Percentiles rank a stretch among this genome's conserved stretches.
Evolutionary conservation across 2,329 filamentous ascomycete genomes (phyloP).

Genomic region (Sphaerulina populicola): DNA sequence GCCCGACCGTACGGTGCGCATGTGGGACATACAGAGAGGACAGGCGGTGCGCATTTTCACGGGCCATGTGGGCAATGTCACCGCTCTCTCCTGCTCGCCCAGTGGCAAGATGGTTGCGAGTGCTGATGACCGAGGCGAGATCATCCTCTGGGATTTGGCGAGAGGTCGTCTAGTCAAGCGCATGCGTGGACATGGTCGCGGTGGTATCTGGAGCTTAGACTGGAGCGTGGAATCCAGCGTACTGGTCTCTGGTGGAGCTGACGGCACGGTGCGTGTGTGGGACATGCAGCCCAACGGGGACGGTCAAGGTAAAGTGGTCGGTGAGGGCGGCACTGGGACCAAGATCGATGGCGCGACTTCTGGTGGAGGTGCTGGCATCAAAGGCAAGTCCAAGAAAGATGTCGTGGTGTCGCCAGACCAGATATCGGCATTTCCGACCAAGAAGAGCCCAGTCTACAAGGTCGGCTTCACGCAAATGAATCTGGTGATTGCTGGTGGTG

Average conservation of each 20-base stretch:
- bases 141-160: slow-evolving; percentile 89
- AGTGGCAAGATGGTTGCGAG: slow-evolving; percentile 87
- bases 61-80: slow-evolving; percentile 82
- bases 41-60: slow-evolving; percentile 84
- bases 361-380: slow-evolving; percentile 27
- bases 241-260: slow-evolving; percentile 80
- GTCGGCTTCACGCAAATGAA: slow-evolving; percentile 95
- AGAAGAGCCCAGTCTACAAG: slow-evolving; percentile 90
- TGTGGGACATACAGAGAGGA: slow-evolving; percentile 91
- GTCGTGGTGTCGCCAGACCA: slow-evolving; percentile 86
- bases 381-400: slow-evolving; percentile 74
- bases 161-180: slow-evolving; percentile 80
- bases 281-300: slow-evolving; percentile 58
- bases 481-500: slow-evolving; percentile 74
- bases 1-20: slow-evolving; percentile 85
- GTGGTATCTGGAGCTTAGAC: slow-evolving; percentile 84
- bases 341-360: slow-evolving; percentile 43
- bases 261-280: slow-evolving; percentile 90
- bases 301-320: slow-evolving; percentile 41
- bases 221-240: slow-evolving; percentile 91
- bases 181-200: slow-evolving; percentile 86
- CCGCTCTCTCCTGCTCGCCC: slow-evolving; percentile 72
- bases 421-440: slow-evolving; percentile 88
- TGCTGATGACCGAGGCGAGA: slow-evolving; percentile 78
- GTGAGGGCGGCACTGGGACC: slow-evolving; percentile 42